Percentiles rank a stretch among this genome's conserved stretches.
These are phyloP conservation scores for Miamiensis avidus DNA, from an alignment of 169 alveolate genomes.

Conservation along the genomic window DNA sequence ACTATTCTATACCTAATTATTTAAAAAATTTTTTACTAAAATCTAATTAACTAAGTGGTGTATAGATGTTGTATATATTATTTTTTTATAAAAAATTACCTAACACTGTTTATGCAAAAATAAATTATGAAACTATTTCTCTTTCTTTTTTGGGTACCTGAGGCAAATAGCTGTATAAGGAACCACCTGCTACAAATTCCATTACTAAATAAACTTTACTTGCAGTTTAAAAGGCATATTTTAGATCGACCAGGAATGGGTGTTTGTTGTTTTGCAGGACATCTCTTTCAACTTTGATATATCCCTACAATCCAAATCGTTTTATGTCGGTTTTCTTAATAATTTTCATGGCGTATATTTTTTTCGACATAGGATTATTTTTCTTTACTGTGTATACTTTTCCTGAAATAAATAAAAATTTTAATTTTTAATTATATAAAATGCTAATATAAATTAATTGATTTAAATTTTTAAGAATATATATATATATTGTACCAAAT, in stretches of 20 bases:
- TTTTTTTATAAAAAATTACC: background rate
- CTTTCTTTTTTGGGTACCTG: background rate
- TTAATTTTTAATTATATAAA: too few species aligned
- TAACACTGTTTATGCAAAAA: constrained; percentile 7
- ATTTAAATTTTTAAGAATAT: too few species aligned
- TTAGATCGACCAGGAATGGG: constrained; percentile 56
- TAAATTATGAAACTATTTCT: constrained; percentile 11
- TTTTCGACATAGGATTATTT: background rate
- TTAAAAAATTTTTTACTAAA: background rate
- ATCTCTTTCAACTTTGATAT: constrained; percentile 38
- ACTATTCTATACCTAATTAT: constrained; percentile 17
- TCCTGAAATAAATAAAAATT: background rate
- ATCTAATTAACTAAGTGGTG: background rate
- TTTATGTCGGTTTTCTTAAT: constrained; percentile 44
- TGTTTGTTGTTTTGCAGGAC: constrained; percentile 44
- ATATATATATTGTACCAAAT: background rate
- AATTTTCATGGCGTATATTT: constrained; percentile 60
- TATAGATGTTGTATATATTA: background rate
- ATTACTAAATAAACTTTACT: constrained; percentile 50
- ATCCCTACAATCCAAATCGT: constrained; percentile 42
- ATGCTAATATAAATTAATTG: background rate
- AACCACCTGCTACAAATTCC: constrained; percentile 67
- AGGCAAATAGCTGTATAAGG: constrained; percentile 25
- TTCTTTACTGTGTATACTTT: background rate
- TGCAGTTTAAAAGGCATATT: constrained; percentile 58